These are phyloP conservation scores for Trichoderma breve DNA, from an alignment of 2,329 filamentous ascomycete species.

Conservation along the genomic window DNA sequence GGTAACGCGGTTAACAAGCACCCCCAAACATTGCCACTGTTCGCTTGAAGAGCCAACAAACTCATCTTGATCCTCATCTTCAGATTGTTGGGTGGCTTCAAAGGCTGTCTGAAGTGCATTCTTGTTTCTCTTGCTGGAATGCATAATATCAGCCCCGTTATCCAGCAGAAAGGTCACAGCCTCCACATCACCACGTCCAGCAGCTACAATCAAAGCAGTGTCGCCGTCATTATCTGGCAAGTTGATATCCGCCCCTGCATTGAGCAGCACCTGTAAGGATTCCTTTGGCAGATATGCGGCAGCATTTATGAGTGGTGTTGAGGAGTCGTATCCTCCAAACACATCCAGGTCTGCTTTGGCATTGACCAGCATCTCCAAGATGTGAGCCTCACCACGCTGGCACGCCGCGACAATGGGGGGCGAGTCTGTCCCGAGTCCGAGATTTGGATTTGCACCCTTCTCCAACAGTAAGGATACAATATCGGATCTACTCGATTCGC, in stretches of 20 bases:
- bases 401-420: constrained; percentile 40
- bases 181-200: constrained; percentile 33
- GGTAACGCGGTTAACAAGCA: constrained; percentile 4
- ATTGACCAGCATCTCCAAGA: constrained; percentile 36
- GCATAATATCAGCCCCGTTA: constrained; percentile 32
- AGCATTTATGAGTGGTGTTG: constrained; percentile 39
- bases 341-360: constrained; percentile 38
- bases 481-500: constrained; percentile 34
- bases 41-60: not conserved
- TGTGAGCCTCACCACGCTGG: constrained; percentile 33
- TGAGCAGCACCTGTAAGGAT: constrained; percentile 34
- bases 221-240: constrained; percentile 35
- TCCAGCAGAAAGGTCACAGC: constrained; percentile 36
- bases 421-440: constrained; percentile 34
- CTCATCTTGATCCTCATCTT: not conserved
- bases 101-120: constrained; percentile 18
- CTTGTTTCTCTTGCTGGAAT: not conserved
- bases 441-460: constrained; percentile 37
- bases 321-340: constrained; percentile 33
- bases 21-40: constrained; percentile 6
- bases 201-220: constrained; percentile 40
- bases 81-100: not conserved
- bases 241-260: constrained; percentile 40
- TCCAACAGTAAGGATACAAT: constrained; percentile 40
- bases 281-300: constrained; percentile 34